Conservation (phyloP, 2,329 filamentous ascomycete species). For the Pestalotiopsis sp. region DNA sequence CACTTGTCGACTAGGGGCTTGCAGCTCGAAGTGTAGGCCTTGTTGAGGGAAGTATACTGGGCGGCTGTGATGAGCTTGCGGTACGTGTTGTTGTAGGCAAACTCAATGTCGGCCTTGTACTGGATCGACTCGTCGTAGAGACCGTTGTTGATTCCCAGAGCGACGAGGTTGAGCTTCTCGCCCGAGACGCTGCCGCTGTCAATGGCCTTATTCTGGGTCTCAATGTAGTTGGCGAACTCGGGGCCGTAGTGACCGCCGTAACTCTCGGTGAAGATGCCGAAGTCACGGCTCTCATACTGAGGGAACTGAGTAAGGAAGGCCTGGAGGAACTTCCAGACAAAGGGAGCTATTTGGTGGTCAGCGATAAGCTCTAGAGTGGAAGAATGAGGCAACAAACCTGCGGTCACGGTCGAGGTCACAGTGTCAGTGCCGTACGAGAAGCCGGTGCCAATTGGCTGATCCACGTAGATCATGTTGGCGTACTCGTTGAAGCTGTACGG, state of each 20-base stretch:
- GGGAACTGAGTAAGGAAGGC: conserved; percentile 65
- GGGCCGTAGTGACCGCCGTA: conserved; percentile 63
- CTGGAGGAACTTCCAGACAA: conserved; percentile 59
- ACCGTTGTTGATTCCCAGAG: conserved; percentile 34
- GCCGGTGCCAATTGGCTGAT: conserved; percentile 37
- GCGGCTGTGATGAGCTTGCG: conserved; percentile 37
- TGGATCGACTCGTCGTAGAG: conserved; percentile 25
- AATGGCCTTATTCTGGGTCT: conserved; percentile 57
- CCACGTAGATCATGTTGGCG: conserved; percentile 42
- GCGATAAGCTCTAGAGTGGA: too few relatives aligned
- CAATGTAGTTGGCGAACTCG: conserved; percentile 54
- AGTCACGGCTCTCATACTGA: conserved; percentile 58
- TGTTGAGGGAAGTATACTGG: conserved; percentile 29
- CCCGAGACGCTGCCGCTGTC: conserved; percentile 35
- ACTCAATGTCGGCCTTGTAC: conserved; percentile 30
- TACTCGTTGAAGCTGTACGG: conserved; percentile 42
- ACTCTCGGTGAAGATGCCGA: conserved; percentile 53
- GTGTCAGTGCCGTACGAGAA: conserved; percentile 39
- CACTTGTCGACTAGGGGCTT: conserved; percentile 39
- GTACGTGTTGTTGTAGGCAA: conserved; percentile 35
- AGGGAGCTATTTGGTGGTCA: too few relatives aligned
- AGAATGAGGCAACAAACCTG: conserved; percentile 24
- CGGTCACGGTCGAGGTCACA: conserved; percentile 42
- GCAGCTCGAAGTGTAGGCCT: conserved; percentile 35
- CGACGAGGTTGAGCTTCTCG: conserved; percentile 31